A percentile compares a stretch with the other conserved stretches of the same genome.
These are phyloP conservation scores for Acorus gramineus DNA, from an alignment of 106 monocot genomes.

Conservation along the genomic window DNA sequence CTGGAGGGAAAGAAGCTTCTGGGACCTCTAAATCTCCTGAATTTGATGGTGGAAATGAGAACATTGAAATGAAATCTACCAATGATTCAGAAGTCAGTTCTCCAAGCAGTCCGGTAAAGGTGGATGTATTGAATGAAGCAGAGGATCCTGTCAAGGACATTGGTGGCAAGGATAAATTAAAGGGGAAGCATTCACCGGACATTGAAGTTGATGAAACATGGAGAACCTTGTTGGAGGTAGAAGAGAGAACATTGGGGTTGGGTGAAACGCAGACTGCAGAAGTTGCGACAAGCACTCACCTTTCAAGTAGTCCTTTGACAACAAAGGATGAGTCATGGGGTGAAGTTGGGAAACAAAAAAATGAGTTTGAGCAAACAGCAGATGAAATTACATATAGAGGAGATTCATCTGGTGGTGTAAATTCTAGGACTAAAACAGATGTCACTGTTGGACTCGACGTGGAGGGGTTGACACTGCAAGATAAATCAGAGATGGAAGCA, in stretches of 20 bases:
- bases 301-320: background rate
- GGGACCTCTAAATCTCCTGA: constrained; percentile 12
- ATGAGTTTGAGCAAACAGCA: constrained; percentile 1
- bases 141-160: constrained; percentile 1
- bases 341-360: background rate
- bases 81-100: constrained; percentile 6
- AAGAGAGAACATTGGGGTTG: background rate
- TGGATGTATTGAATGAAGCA: constrained; percentile 8
- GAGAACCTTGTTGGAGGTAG: constrained; percentile 2
- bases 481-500: constrained; percentile 29
- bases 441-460: background rate
- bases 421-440: background rate
- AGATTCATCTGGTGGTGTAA: background rate
- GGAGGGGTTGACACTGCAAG: constrained; percentile 4
- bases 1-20: constrained; percentile 16
- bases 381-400: constrained; percentile 4
- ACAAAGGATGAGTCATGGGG: background rate
- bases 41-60: background rate
- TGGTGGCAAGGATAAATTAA: constrained; percentile 3
- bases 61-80: background rate
- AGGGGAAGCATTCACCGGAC: constrained; percentile 1
- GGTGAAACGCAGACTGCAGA: constrained; percentile 1
- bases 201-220: constrained; percentile 7
- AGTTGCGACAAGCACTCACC: background rate
- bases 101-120: constrained; percentile 2